phyloP scores from a whole-genome alignment of 106 monocot species.

The Amphibolis antarctica region DNA sequence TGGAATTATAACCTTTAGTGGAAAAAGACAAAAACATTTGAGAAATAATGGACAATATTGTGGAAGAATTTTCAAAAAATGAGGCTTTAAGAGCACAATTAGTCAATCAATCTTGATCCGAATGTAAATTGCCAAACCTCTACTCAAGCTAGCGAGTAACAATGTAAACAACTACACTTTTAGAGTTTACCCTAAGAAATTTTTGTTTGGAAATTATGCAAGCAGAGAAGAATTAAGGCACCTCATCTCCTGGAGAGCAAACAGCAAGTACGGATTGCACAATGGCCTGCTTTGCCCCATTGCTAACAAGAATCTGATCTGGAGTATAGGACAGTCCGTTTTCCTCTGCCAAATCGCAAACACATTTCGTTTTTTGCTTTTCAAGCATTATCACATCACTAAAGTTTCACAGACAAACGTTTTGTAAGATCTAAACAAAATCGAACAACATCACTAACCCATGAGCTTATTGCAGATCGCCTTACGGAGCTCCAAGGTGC shows the following conservation, averaged over 20 bases:
- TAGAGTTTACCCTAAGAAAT: neutral
- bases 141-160: too few relatives aligned
- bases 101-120: too few relatives aligned
- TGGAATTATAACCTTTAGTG: constrained; percentile 72
- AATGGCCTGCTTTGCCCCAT: constrained; percentile 86
- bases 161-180: neutral
- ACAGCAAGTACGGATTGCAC: constrained; percentile 76
- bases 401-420: neutral
- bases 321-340: constrained; percentile 77
- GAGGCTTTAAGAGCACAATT: too few relatives aligned
- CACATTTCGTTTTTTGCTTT: neutral
- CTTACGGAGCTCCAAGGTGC: constrained; percentile 71
- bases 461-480: constrained; percentile 77
- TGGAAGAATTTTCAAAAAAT: neutral
- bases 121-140: too few relatives aligned
- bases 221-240: constrained; percentile 10
- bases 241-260: constrained; percentile 96
- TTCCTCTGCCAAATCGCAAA: constrained; percentile 42
- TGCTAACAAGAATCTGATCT: constrained; percentile 83
- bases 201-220: neutral
- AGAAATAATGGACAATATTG: neutral
- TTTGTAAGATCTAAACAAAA: neutral
- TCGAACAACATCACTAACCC: constrained; percentile 25
- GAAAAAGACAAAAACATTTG: neutral
- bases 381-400: neutral